Conservation (phyloP, 179 eudicot species). For the Silene coronaria region DNA sequence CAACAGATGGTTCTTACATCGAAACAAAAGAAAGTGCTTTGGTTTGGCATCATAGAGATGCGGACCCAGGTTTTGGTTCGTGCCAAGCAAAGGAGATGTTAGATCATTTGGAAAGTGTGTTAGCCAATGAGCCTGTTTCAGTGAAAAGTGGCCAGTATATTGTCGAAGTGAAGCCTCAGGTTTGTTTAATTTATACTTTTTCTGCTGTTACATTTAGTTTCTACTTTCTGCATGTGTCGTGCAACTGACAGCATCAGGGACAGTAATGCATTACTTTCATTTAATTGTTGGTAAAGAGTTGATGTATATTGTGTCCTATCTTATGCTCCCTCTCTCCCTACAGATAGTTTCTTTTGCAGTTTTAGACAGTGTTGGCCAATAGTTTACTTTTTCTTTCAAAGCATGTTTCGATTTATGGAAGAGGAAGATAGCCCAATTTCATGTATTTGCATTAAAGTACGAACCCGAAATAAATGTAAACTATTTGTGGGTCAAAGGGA, state of each 20-base stretch:
- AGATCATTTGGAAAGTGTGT: slow-evolving; percentile 84
- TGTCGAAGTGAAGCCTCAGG: slow-evolving; percentile 85
- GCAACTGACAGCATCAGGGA: neutral
- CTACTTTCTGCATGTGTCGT: neutral
- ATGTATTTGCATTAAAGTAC: too few species aligned
- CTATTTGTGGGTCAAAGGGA: too few species aligned
- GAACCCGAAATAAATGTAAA: too few species aligned
- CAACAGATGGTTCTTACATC: slow-evolving; percentile 74
- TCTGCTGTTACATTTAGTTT: neutral
- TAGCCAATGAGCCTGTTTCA: slow-evolving; percentile 84
- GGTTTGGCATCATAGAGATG: slow-evolving; percentile 73
- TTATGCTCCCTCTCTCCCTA: neutral
- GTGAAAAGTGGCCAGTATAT: slow-evolving; percentile 67
- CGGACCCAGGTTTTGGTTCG: slow-evolving; percentile 77
- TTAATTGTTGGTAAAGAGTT: neutral
- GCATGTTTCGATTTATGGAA: too few species aligned
- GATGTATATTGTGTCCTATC: neutral
- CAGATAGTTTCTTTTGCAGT: too few species aligned
- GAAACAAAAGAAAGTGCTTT: slow-evolving; percentile 68
- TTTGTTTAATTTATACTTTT: slow-evolving; percentile 19
- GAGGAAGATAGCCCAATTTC: too few species aligned
- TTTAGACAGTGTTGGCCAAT: too few species aligned
- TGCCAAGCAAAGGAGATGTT: slow-evolving; percentile 81
- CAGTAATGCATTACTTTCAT: neutral
- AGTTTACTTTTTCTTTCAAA: too few species aligned